phyloP scores from a whole-genome alignment of 768 basidiomycete species.

The Podaxis sp. region DNA sequence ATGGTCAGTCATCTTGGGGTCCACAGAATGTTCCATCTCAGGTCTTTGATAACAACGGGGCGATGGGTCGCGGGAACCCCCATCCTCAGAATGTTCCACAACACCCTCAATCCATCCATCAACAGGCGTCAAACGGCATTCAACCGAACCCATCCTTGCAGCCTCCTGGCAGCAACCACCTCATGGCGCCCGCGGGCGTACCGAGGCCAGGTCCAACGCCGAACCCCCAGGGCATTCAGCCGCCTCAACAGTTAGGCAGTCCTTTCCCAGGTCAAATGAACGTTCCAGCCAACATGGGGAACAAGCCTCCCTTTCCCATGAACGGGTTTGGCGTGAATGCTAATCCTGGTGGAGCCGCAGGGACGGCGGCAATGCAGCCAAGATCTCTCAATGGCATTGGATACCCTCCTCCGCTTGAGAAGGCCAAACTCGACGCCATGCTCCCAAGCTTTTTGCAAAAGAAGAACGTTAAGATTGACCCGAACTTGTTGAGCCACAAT shows the following conservation, averaged over 20 bases:
- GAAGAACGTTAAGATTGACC: constrained; percentile 39
- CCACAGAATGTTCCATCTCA: constrained; percentile 5
- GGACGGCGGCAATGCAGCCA: constrained; percentile 11
- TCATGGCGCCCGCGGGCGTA: constrained; percentile 5
- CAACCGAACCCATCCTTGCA: constrained; percentile 10
- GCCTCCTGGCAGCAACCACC: constrained; percentile 11
- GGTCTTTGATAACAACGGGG: constrained; percentile 14
- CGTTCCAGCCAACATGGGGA: constrained; percentile 12
- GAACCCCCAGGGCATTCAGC: constrained; percentile 12
- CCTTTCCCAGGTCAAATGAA: constrained; percentile 13
- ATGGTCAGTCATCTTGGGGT: constrained; percentile 4
- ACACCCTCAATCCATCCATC: constrained; percentile 12
- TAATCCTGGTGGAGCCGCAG: background rate
- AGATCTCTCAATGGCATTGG: constrained; percentile 4
- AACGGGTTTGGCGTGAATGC: constrained; percentile 3
- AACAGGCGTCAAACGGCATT: constrained; percentile 4
- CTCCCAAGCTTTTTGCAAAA: constrained; percentile 49
- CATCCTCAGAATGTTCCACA: background rate
- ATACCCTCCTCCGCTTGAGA: constrained; percentile 46
- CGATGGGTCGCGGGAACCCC: constrained; percentile 4
- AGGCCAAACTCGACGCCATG: constrained; percentile 48
- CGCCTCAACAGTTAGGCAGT: constrained; percentile 15
- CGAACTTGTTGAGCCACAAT: constrained; percentile 47
- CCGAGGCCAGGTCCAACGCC: constrained; percentile 12
- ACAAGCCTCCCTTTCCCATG: constrained; percentile 11